Evolutionary conservation across 2,329 filamentous ascomycete genomes (phyloP), one percentile per base, ranked within the genome.

Genomic region (Dactylellina leptospora): DNA sequence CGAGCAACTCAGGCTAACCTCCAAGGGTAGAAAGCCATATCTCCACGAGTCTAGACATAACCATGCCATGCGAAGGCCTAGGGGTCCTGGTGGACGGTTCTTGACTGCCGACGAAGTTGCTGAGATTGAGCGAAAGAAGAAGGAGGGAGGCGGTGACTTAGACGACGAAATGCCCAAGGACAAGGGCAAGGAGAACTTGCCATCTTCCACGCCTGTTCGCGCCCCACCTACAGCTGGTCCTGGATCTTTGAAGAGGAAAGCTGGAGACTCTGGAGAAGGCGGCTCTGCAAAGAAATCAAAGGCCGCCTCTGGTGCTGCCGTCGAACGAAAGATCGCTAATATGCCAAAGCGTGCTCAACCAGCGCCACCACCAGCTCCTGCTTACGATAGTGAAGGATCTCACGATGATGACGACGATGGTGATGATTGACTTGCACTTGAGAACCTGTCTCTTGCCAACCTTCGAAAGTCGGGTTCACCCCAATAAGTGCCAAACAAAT

Each of bases 1-100:
- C 80, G 95, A 99, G 80, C 91, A 93, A 60, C 82, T 99, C 44
- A 87, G 95, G 42, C 82, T 97, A 66, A 97, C 95, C 0, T 96
- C 90, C 8, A 99, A 99, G 81, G 93, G 93, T 23, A 88, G 95
- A 33, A 97, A 97, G 81, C 95, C 95, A 2, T 99, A 99, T 78
- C 85, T 99, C 28, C 95, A 99, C 81, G 95, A 99, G 79, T 97
- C 93, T 23, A 86, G 95, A 78, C 95, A 99, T 80, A 97, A 97
- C 78, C 95, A 99, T 80, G 95, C 95, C 8, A 99, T 99, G 95
- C 88, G 95, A 66, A 85, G 95, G 77, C 95, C 95, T 25, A 87
- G 95, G 79, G 95, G 95, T 13, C 95, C 95, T 0, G 95, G 95
- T 58, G 95, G 95, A 20, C 89, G 95, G 22, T 99, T 99, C 84